Evolutionary conservation across 2,329 filamentous ascomycete genomes (phyloP).

Genomic region (Phaeomoniella chlamydospora): DNA sequence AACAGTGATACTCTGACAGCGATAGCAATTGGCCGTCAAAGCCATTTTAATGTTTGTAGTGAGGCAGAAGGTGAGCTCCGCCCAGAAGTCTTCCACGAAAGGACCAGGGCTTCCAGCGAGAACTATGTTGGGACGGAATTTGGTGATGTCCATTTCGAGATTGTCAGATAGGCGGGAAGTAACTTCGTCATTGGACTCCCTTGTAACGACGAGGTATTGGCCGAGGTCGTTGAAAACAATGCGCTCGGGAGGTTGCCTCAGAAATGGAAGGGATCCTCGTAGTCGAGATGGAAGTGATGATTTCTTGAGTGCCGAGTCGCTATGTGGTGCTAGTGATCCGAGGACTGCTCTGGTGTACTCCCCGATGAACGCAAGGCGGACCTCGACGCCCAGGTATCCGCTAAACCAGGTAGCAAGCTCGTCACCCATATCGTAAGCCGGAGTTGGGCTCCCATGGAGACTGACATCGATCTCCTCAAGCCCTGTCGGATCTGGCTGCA

Average conservation of each 20-base stretch:
- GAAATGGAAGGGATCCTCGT: background rate
- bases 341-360: conserved; percentile 1
- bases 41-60: conserved; percentile 1
- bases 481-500: background rate
- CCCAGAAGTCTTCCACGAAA: conserved; percentile 16
- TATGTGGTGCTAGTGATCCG: conserved; percentile 3
- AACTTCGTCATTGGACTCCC: conserved; percentile 2
- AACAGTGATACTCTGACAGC: conserved; percentile 13
- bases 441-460: conserved; percentile 2
- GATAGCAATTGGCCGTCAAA: conserved; percentile 9
- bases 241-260: conserved; percentile 3
- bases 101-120: conserved; percentile 9
- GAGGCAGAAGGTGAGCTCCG: conserved; percentile 9
- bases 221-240: conserved; percentile 3
- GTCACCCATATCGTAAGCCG: conserved; percentile 4
- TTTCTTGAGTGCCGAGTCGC: conserved; percentile 2
- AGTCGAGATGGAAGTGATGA: conserved; percentile 4
- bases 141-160: conserved; percentile 13
- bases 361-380: conserved; percentile 2
- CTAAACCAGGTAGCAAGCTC: conserved; percentile 1
- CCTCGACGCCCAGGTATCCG: conserved; percentile 1
- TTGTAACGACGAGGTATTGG: conserved; percentile 4
- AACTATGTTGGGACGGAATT: conserved; percentile 15
- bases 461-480: conserved; percentile 1
- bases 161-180: conserved; percentile 8